These are phyloP conservation scores for Neohortaea acidophila DNA, from an alignment of 495 filamentous ascomycete genomes.

Conservation along the genomic window DNA sequence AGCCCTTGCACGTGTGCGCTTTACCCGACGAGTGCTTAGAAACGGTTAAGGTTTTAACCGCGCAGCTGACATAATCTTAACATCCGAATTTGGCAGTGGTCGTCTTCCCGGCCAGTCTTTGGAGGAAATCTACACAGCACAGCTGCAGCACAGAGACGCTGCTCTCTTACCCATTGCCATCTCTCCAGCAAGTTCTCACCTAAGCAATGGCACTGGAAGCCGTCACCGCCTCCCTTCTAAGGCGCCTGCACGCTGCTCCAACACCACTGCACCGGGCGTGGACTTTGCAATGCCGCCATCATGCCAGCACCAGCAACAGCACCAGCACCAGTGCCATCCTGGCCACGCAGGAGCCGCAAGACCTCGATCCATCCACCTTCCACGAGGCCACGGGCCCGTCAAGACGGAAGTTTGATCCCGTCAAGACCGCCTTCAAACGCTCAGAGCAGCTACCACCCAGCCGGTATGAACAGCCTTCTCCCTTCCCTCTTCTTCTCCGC, in stretches of 20 bases:
- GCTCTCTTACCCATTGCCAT: neutral
- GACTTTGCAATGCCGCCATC: slow-evolving; percentile 19
- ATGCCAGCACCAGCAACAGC: slow-evolving; percentile 11
- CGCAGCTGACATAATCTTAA: no score
- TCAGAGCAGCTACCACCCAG: slow-evolving; percentile 47
- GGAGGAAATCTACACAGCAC: no score
- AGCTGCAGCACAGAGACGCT: no score
- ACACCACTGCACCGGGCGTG: slow-evolving; percentile 1
- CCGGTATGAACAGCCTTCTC: slow-evolving; percentile 36
- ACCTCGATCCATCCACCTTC: slow-evolving; percentile 27
- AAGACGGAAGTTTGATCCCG: slow-evolving; percentile 39
- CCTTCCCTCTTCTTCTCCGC: neutral
- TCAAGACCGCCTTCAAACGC: slow-evolving; percentile 35
- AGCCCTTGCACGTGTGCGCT: no score
- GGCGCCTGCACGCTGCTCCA: slow-evolving; percentile 3
- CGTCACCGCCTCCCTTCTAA: slow-evolving; percentile 13
- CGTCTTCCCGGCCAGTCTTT: no score
- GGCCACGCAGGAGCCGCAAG: slow-evolving; percentile 15
- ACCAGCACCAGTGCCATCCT: no score
- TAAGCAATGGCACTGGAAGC: slow-evolving; percentile 10
- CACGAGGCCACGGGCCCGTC: slow-evolving; percentile 23
- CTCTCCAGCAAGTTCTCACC: neutral
- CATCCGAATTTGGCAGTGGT: no score
- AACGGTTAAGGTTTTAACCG: no score
- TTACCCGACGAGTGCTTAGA: no score